A percentile compares a stretch with the other conserved stretches of the same genome.
phyloP scores from a whole-genome alignment of 306 rosid species.

The Acacia melanoxylon region DNA sequence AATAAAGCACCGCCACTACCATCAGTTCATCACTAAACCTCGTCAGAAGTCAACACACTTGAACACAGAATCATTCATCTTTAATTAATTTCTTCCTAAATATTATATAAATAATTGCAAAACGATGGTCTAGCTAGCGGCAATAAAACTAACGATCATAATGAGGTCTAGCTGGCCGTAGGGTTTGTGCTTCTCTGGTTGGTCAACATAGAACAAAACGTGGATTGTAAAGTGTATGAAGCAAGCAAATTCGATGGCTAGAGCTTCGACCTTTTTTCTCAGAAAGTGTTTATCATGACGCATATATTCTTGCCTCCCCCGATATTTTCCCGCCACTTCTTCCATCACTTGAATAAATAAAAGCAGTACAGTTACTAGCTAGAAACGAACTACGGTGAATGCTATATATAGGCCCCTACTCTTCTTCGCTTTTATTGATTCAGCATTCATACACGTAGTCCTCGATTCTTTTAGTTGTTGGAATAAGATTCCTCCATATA shows the following conservation, averaged over 20 bases:
- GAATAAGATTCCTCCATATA: conserved; percentile 34
- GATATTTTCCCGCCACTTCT: not conserved
- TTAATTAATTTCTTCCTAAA: conserved; percentile 11
- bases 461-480: not conserved
- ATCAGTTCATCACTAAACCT: not conserved
- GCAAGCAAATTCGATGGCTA: conserved; percentile 37
- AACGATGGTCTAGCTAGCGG: conserved; percentile 7
- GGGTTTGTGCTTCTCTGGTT: conserved; percentile 29
- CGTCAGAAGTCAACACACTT: not conserved
- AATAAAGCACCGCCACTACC: not conserved
- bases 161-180: conserved; percentile 28
- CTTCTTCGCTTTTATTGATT: conserved; percentile 21
- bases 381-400: conserved; percentile 18
- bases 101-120: not conserved
- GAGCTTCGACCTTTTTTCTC: conserved; percentile 38
- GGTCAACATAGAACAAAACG: conserved; percentile 44
- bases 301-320: conserved; percentile 53
- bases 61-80: conserved; percentile 34
- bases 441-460: not conserved
- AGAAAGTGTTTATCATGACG: conserved; percentile 26
- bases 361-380: not conserved
- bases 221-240: conserved; percentile 21
- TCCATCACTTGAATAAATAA: not conserved
- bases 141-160: not conserved
- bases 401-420: conserved; percentile 24